Percentiles rank a stretch among this genome's conserved stretches.
Evolutionary conservation across 495 filamentous ascomycete genomes (phyloP).

Genomic region (Podospora pseudocomata): DNA sequence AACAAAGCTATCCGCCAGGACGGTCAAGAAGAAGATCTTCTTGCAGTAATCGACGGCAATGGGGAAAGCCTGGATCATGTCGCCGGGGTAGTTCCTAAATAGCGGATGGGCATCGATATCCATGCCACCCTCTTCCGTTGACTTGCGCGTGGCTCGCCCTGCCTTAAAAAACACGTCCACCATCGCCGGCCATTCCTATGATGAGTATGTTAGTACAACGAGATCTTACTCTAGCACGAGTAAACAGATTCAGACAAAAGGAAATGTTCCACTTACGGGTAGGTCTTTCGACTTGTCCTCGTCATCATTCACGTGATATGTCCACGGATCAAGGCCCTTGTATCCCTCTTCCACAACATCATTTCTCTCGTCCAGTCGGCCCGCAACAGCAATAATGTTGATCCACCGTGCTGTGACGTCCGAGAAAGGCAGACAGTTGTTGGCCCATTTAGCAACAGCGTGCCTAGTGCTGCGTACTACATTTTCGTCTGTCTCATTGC

Average conservation of each 20-base stretch:
- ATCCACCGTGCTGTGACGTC: slow-evolving; percentile 84
- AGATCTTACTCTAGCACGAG: too few species aligned
- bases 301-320: slow-evolving; percentile 39
- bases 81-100: slow-evolving; percentile 39
- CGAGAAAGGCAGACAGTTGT: slow-evolving; percentile 76
- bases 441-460: slow-evolving; percentile 83
- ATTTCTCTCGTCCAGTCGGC: slow-evolving; percentile 59
- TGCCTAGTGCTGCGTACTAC: slow-evolving; percentile 67
- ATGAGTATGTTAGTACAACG: too few species aligned
- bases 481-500: slow-evolving; percentile 51
- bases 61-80: slow-evolving; percentile 53
- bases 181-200: slow-evolving; percentile 42
- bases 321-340: slow-evolving; percentile 69
- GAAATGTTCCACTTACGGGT: slow-evolving; percentile 24
- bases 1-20: slow-evolving; percentile 54
- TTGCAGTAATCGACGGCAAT: slow-evolving; percentile 67
- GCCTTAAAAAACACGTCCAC: slow-evolving; percentile 13
- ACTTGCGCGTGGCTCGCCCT: not conserved
- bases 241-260: too few species aligned
- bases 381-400: slow-evolving; percentile 72
- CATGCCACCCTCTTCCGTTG: slow-evolving; percentile 27
- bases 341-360: slow-evolving; percentile 88
- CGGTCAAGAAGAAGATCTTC: slow-evolving; percentile 68
- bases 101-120: slow-evolving; percentile 34
- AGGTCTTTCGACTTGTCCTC: slow-evolving; percentile 27